Percentiles rank a stretch among this genome's conserved stretches.
phyloP scores from a whole-genome alignment of 495 filamentous ascomycete genomes.

The Pseudevernia furfuracea region DNA sequence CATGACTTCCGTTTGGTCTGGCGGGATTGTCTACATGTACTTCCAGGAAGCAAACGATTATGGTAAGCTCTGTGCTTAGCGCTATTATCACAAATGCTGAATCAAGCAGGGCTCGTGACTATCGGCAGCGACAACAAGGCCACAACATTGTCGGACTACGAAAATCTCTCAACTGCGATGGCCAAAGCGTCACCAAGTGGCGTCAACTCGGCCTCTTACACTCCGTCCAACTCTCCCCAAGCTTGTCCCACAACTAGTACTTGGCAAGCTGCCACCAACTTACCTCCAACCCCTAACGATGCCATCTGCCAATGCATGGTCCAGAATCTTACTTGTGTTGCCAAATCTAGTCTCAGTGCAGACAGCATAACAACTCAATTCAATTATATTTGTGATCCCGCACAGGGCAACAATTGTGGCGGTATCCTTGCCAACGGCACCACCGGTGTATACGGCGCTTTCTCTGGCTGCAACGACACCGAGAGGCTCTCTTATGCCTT shows the following conservation, averaged over 20 bases:
- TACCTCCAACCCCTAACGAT: conserved; percentile 74
- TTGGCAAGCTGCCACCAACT: conserved; percentile 63
- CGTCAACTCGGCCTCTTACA: conserved; percentile 59
- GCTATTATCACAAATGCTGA: neutral
- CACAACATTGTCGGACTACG: conserved; percentile 64
- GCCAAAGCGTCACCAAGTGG: conserved; percentile 58
- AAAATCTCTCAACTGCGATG: conserved; percentile 62
- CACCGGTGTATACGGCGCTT: conserved; percentile 75
- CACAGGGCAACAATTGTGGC: conserved; percentile 49
- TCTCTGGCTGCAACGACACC: conserved; percentile 74
- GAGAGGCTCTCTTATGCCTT: conserved; percentile 76
- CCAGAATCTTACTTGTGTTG: conserved; percentile 60
- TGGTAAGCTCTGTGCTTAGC: conserved; percentile 42
- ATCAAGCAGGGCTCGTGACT: conserved; percentile 53
- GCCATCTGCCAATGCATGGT: conserved; percentile 78
- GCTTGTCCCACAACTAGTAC: conserved; percentile 59
- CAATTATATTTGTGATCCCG: conserved; percentile 58
- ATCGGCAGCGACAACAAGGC: conserved; percentile 49
- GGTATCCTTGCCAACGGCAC: conserved; percentile 65
- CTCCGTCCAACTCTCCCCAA: conserved; percentile 64
- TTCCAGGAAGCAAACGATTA: conserved; percentile 87
- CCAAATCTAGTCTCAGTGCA: conserved; percentile 40
- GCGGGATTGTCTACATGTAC: conserved; percentile 97
- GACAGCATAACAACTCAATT: conserved; percentile 60
- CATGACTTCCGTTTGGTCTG: conserved; percentile 83